Evolutionary conservation across 176 grass and related monocot genomes (phyloP), one percentile per base, ranked within the genome.

Genomic region (Ananas comosus): DNA sequence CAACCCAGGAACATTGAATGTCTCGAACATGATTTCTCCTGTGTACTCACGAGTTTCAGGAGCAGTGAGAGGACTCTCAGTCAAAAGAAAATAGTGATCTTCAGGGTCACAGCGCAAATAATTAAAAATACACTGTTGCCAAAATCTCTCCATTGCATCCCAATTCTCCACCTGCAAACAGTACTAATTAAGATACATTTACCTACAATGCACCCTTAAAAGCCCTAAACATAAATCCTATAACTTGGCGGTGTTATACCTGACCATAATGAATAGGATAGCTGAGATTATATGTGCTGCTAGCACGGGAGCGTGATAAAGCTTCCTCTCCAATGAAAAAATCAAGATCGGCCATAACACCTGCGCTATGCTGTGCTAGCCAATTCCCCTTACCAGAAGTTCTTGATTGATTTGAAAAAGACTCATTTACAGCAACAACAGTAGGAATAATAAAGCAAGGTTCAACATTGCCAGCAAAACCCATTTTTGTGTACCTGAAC

Each of bases 131-230:
- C 94, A 99, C 22, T 90, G 89, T 50, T 99, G 94, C 94, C 94
- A 99, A 84, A 99, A 99, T 82, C 87, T 87, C 81, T 99, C 94
- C 94, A 99, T 99, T 11, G 94, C 81, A 73, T 99, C 94, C 94
- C 94, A 93, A 71, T 99, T 91, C 51, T 93, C 90, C 51, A 99
- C 89, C 94, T 99, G 78, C 58, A 71, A 28, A 16, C 13, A 57
- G 24, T 11, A 64, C n/a, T 42, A 42, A 42, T 42, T 42, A 42
- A 42, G 33, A 42, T 42, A 42, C 33, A 7, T 42, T 42, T 42
- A 42, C 33, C 33, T 42, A 42, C 7, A 42, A 42, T 42, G 6
- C 33, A 42, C 7, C 33, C 33, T 7, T 42, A 42, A 42, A 42
- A 42, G 4, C 33, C 5, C 13, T 18, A 48, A 58, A 56, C 17